Conservation (phyloP, 2,329 filamentous ascomycete species). For the Aspergillus neoniger region DNA sequence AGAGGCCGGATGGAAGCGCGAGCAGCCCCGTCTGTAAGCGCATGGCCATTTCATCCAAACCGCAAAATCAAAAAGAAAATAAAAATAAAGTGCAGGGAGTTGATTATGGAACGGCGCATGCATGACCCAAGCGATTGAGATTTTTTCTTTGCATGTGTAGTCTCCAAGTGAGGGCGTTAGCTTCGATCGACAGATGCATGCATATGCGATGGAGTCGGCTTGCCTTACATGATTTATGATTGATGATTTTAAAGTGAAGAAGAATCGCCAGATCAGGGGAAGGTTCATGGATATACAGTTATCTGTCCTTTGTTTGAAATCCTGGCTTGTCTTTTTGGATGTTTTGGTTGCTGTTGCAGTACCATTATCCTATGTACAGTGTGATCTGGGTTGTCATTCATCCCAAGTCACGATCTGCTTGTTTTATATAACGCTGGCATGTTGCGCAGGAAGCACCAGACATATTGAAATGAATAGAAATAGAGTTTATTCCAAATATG, state of each 20-base stretch:
- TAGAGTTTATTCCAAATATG: background rate
- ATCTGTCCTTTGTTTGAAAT: background rate
- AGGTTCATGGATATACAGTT: background rate
- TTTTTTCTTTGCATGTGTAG: background rate
- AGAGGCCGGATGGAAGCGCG: slow-evolving; percentile 66
- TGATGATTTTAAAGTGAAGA: slow-evolving; percentile 13
- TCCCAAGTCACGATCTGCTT: background rate
- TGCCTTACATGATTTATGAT: slow-evolving; percentile 15
- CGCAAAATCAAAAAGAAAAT: too few species aligned
- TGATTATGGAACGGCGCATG: background rate
- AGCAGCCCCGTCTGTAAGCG: slow-evolving; percentile 45
- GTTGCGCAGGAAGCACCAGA: background rate
- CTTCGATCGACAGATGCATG: background rate
- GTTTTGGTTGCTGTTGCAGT: background rate
- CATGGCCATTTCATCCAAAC: slow-evolving; percentile 1
- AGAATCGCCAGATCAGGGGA: background rate
- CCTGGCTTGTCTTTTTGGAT: background rate
- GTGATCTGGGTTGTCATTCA: background rate
- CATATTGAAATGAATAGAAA: background rate
- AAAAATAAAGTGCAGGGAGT: background rate
- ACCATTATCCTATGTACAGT: background rate
- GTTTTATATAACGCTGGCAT: slow-evolving; percentile 3
- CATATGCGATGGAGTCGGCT: background rate
- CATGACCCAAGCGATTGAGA: background rate
- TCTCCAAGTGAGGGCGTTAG: background rate